Percentiles rank a stretch among this genome's conserved stretches.
Conservation (phyloP, 2,329 filamentous ascomycete species). For the Cladosporium sp. region DNA sequence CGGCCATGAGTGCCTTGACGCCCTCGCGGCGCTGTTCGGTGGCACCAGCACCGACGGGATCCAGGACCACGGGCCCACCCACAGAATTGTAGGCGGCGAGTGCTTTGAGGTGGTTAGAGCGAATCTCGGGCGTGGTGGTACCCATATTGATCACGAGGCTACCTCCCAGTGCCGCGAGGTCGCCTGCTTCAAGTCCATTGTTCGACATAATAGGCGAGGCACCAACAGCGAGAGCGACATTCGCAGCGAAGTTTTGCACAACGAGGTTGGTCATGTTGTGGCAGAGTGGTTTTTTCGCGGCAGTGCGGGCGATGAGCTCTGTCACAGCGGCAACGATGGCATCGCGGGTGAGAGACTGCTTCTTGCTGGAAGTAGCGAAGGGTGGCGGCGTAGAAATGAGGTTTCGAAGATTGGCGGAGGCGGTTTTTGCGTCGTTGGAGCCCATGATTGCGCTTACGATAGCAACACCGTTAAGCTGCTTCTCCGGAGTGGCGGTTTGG, state of each 20-base stretch:
- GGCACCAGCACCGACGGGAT: slow-evolving; percentile 87
- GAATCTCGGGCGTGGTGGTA: slow-evolving; percentile 72
- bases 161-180: slow-evolving; percentile 73
- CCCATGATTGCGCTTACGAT: slow-evolving; percentile 87
- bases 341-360: slow-evolving; percentile 27
- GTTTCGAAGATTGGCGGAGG: slow-evolving; percentile 55
- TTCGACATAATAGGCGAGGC: slow-evolving; percentile 94
- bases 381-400: slow-evolving; percentile 48
- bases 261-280: slow-evolving; percentile 99
- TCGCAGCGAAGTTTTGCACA: slow-evolving; percentile 92
- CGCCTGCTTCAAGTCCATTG: slow-evolving; percentile 74
- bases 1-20: slow-evolving; percentile 64
- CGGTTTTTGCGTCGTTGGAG: slow-evolving; percentile 61
- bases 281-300: slow-evolving; percentile 64
- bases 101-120: slow-evolving; percentile 68
- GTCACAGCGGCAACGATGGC: slow-evolving; percentile 27
- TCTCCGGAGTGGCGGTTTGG: slow-evolving; percentile 57
- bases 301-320: slow-evolving; percentile 54
- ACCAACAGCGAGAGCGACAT: slow-evolving; percentile 78
- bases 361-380: slow-evolving; percentile 28
- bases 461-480: slow-evolving; percentile 73
- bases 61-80: slow-evolving; percentile 73
- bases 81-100: slow-evolving; percentile 75
- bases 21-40: slow-evolving; percentile 69
- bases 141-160: slow-evolving; percentile 93